phyloP scores from a whole-genome alignment of 768 basidiomycete genomes.

The Suillus occidentalis region DNA sequence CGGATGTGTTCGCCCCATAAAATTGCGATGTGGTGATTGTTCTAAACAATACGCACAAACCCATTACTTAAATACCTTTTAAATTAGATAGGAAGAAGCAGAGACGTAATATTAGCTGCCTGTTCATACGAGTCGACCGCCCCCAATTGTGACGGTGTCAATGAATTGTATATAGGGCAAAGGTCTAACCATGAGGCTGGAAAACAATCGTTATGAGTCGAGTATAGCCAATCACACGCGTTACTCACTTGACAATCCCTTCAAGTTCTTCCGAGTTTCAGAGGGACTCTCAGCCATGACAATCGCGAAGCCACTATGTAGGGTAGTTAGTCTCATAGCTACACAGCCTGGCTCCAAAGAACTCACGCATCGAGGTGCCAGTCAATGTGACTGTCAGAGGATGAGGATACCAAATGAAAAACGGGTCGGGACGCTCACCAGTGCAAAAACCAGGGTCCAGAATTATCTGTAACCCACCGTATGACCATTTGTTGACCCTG shows the following conservation, averaged over 20 bases:
- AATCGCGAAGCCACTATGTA: slow-evolving; percentile 29
- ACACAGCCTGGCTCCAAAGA: not conserved
- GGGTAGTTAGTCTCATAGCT: not conserved
- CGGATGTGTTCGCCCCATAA: not conserved
- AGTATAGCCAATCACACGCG: not conserved
- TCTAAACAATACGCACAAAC: not conserved
- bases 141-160: slow-evolving; percentile 22
- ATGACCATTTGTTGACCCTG: slow-evolving; percentile 46
- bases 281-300: slow-evolving; percentile 26
- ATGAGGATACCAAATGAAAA: slow-evolving; percentile 7
- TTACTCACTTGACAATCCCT: slow-evolving; percentile 17
- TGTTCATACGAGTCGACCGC: slow-evolving; percentile 17
- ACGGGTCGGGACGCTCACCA: slow-evolving; percentile 20
- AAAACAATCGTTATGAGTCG: not conserved
- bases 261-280: slow-evolving; percentile 16
- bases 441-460: slow-evolving; percentile 57
- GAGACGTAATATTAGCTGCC: slow-evolving; percentile 20
- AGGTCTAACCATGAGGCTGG: slow-evolving; percentile 25
- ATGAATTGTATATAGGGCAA: slow-evolving; percentile 24
- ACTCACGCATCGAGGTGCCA: slow-evolving; percentile 29
- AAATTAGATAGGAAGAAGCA: slow-evolving; percentile 17
- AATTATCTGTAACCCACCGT: slow-evolving; percentile 62
- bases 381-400: slow-evolving; percentile 27
- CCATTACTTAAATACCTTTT: not conserved
- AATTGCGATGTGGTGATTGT: not conserved